Evolutionary conservation across 345 rosid species (phyloP).

Genomic region (Euphorbia pulcherrima): DNA sequence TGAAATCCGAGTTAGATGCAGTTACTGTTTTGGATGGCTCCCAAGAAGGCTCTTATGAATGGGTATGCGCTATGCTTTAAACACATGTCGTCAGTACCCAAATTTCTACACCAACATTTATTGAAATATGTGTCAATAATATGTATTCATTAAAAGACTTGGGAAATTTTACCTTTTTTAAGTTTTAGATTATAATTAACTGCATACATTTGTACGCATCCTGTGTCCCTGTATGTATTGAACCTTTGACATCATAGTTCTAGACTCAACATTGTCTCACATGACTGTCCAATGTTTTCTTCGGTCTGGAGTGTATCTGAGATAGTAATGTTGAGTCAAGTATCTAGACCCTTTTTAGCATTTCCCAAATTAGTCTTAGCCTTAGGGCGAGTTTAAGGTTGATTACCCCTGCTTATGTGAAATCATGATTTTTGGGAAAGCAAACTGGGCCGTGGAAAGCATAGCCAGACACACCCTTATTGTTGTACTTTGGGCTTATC

Average conservation of each 20-base stretch:
- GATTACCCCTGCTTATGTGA: no score
- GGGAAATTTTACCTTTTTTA: background rate
- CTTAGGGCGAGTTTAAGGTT: no score
- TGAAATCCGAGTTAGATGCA: slow-evolving; percentile 53
- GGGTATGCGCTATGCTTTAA: slow-evolving; percentile 61
- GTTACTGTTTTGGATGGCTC: slow-evolving; percentile 87
- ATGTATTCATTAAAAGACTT: background rate
- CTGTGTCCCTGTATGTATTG: background rate
- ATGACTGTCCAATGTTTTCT: background rate
- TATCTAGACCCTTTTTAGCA: background rate
- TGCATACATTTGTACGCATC: background rate
- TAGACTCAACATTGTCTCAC: background rate
- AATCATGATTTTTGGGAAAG: no score
- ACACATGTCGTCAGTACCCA: background rate
- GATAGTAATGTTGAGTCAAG: background rate
- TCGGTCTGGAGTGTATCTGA: background rate
- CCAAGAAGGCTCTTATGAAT: slow-evolving; percentile 95
- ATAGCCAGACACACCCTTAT: no score
- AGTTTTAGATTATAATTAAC: background rate
- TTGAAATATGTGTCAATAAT: background rate
- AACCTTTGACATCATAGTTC: background rate
- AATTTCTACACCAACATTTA: background rate
- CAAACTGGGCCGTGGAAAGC: no score
- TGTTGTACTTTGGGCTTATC: background rate
- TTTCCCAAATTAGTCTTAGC: background rate